Conservation (phyloP, 75 land plant species). For the Adiantum capillusveneris region DNA sequence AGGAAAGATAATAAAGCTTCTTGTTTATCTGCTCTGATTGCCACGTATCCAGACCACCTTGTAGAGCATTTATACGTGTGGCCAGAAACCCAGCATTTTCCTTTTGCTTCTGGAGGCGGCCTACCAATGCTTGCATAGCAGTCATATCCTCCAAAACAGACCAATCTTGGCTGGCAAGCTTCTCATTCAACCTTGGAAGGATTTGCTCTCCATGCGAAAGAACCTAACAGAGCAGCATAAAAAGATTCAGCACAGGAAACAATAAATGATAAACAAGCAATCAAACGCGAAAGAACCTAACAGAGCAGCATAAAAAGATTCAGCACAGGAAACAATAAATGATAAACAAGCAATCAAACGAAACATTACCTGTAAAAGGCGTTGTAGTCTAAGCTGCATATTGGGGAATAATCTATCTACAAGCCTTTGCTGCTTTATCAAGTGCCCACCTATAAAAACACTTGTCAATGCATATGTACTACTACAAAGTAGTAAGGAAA, state of each 20-base stretch:
- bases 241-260: background rate
- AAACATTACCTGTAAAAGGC: constrained; percentile 59
- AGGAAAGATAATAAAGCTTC: constrained; percentile 81
- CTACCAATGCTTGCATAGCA: constrained; percentile 57
- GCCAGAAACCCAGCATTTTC: constrained; percentile 85
- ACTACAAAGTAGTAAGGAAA: background rate
- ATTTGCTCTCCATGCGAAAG: constrained; percentile 89
- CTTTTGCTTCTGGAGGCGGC: constrained; percentile 67
- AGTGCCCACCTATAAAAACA: constrained; percentile 49
- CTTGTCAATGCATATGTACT: background rate
- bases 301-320: too few relatives aligned
- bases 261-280: too few relatives aligned
- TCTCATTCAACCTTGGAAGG: constrained; percentile 83
- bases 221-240: constrained; percentile 42
- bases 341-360: too few relatives aligned
- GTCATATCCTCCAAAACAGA: constrained; percentile 48
- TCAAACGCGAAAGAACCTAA: too few relatives aligned
- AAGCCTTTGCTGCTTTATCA: constrained; percentile 68
- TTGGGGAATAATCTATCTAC: constrained; percentile 82
- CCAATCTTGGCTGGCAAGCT: constrained; percentile 60
- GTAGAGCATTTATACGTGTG: constrained; percentile 77
- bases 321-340: too few relatives aligned
- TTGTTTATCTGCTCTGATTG: constrained; percentile 89
- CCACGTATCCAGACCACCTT: constrained; percentile 93
- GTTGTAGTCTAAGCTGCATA: constrained; percentile 76